Base-by-base conservation (phyloP, 495 filamentous ascomycete species). In the Rhypophila decipiens region DNA sequence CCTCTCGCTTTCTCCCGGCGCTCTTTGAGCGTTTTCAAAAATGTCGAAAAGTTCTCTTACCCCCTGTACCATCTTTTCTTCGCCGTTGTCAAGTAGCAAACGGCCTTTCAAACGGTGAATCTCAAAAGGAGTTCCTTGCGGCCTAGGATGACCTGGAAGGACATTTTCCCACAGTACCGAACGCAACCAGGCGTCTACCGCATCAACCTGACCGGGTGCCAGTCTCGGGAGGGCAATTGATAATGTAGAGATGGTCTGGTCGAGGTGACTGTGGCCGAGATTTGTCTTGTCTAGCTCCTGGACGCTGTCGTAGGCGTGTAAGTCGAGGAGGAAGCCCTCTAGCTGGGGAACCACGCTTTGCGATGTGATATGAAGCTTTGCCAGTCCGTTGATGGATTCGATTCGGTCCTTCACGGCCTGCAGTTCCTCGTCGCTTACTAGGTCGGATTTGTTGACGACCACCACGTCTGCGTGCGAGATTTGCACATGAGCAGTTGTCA, bases 401-500 rank as follows among this genome's bases (percentile, higher is more conserved):
- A 97, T 78, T 29, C 91, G 75, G 23, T 79, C 74, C 50, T 68
- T 69, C 5, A 95, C 82, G 2, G 49, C 61, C 10, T 77, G 67
- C 11, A 98, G 69, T 51, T 95, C 82, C 10, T 77, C 65, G 1
- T 70, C 57, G 12, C 76, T 77, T n/a, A 97, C 88, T 1, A 95
- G 69, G 60, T 98, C 93, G n/a, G 79, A 73, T 64, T 98, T 98
- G 66, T 97, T 98, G 37, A 98, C 76, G 34, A 98, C 78, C 17
- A 98, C 77, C 13, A 96, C 87, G 68, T 98, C 93, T n/a, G 93
- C 94, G 60, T 96, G 90, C 2, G 88, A 94, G 34, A 97, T 95
- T 56, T 98, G 93, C 50, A 96, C 77, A 65, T 97, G 91, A 19
- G 94, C 94, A 36, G 87, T 95, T 0, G 90, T 94, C 56, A 94